These are phyloP conservation scores for Austroboletus festivus DNA, from an alignment of 768 basidiomycete species.

Conservation along the genomic window DNA sequence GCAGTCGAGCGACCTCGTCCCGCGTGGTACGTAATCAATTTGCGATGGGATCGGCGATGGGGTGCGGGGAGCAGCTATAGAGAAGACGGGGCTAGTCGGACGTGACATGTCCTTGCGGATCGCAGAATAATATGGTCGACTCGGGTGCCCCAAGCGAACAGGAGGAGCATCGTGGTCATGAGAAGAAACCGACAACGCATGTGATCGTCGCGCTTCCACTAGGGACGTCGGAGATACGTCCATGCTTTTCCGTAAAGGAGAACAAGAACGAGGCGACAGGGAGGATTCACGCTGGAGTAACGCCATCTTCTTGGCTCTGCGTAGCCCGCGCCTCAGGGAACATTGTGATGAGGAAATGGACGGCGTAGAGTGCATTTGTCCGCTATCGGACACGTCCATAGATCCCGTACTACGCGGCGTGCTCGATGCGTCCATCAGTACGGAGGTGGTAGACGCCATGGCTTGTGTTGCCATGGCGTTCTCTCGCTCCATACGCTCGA, in stretches of 20 bases:
- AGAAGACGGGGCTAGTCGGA: slow-evolving; percentile 34
- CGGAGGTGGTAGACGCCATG: slow-evolving; percentile 19
- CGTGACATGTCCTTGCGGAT: slow-evolving; percentile 49
- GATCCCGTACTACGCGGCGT: slow-evolving; percentile 21
- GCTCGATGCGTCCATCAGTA: slow-evolving; percentile 20
- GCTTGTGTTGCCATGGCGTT: slow-evolving; percentile 9
- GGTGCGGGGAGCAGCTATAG: slow-evolving; percentile 23
- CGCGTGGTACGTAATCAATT: slow-evolving; percentile 23
- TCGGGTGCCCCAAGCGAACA: slow-evolving; percentile 48
- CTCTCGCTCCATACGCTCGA: slow-evolving; percentile 3
- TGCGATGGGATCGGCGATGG: slow-evolving; percentile 27
- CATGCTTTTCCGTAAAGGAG: slow-evolving; percentile 22
- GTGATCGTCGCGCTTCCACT: slow-evolving; percentile 21
- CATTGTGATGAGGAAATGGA: slow-evolving; percentile 25
- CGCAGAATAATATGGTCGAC: slow-evolving; percentile 52
- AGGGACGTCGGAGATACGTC: slow-evolving; percentile 16
- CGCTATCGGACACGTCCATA: slow-evolving; percentile 13
- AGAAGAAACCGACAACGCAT: slow-evolving; percentile 17
- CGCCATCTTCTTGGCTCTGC: slow-evolving; percentile 38
- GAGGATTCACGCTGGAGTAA: slow-evolving; percentile 29
- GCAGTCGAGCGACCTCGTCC: slow-evolving; percentile 33
- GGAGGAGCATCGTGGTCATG: slow-evolving; percentile 20
- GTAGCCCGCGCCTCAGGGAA: slow-evolving; percentile 35
- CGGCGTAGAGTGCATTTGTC: slow-evolving; percentile 16
- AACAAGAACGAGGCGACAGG: slow-evolving; percentile 18